These are phyloP conservation scores for Dictyostelium purpureum DNA, from an alignment of 78 protist species.

Conservation along the genomic window DNA sequence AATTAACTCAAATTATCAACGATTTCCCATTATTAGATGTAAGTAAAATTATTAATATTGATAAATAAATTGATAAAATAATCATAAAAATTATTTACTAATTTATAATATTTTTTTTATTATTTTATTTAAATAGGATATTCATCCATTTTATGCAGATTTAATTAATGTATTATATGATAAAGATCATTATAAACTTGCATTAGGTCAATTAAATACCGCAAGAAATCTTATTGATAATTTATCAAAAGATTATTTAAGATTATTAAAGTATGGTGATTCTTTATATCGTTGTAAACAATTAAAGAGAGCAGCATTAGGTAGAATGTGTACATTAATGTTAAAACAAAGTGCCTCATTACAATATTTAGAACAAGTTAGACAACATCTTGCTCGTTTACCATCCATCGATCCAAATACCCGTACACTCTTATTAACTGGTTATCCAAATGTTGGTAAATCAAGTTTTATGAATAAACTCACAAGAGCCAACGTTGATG, in stretches of 20 bases:
- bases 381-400: constrained; percentile 99
- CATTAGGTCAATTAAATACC: constrained; percentile 97
- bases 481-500: constrained; percentile 99
- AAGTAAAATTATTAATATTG: background rate
- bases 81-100: background rate
- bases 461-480: constrained; percentile 97
- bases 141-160: constrained; percentile 99
- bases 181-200: constrained; percentile 99
- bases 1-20: constrained; percentile 92
- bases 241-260: constrained; percentile 96
- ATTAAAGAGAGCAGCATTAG: constrained; percentile 99
- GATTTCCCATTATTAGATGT: constrained; percentile 99
- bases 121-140: constrained; percentile 78
- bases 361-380: constrained; percentile 98
- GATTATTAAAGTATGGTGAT: constrained; percentile 99
- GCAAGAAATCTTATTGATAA: constrained; percentile 91
- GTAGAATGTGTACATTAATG: constrained; percentile 98
- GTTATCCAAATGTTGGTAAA: constrained; percentile 99
- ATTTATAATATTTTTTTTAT: too few relatives aligned
- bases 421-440: constrained; percentile 96
- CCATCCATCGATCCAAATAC: constrained; percentile 99
- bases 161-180: constrained; percentile 99
- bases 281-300: constrained; percentile 99
- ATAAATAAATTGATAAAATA: too few relatives aligned
- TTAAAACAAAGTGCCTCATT: constrained; percentile 86